A percentile compares a stretch with the other conserved stretches of the same genome.
Conservation (phyloP, 768 basidiomycete species). For the Neoboletus magnificus region DNA sequence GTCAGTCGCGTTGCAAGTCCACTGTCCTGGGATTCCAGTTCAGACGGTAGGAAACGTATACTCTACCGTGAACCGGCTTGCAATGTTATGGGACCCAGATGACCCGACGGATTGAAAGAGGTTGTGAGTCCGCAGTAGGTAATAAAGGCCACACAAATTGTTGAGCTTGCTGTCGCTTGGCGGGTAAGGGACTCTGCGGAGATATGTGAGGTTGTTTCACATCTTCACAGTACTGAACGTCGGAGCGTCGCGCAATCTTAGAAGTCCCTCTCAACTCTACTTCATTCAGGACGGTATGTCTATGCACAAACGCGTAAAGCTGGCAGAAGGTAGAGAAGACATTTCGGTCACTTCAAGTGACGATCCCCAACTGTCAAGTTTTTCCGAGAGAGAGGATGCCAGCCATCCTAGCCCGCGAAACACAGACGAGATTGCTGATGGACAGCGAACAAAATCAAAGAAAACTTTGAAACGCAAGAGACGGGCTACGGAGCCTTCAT, state of each 20-base stretch:
- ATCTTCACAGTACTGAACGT: not conserved
- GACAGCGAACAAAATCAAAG: conserved; percentile 62
- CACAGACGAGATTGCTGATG: conserved; percentile 60
- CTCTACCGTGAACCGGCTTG: conserved; percentile 4
- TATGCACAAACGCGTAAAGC: conserved; percentile 52
- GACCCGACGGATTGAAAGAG: conserved; percentile 2
- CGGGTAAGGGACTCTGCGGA: not conserved
- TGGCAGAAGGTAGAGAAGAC: conserved; percentile 25
- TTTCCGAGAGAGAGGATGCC: conserved; percentile 11
- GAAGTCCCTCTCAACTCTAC: not conserved
- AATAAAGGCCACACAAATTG: not conserved
- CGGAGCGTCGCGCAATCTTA: not conserved
- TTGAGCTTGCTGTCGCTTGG: not conserved
- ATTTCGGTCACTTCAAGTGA: conserved; percentile 2
- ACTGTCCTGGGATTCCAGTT: conserved; percentile 12
- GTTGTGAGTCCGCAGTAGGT: conserved; percentile 2
- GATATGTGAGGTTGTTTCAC: not conserved
- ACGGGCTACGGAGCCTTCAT: conserved; percentile 68
- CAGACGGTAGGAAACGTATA: conserved; percentile 14
- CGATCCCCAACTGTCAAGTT: conserved; percentile 6
- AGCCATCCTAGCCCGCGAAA: conserved; percentile 32
- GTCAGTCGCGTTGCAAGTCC: conserved; percentile 6
- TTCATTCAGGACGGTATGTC: conserved; percentile 39
- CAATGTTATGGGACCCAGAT: conserved; percentile 1
- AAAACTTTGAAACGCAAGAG: conserved; percentile 83